Evolutionary conservation across 257 asterid genomes (phyloP).

Genomic region (Nicotiana benthamiana): DNA sequence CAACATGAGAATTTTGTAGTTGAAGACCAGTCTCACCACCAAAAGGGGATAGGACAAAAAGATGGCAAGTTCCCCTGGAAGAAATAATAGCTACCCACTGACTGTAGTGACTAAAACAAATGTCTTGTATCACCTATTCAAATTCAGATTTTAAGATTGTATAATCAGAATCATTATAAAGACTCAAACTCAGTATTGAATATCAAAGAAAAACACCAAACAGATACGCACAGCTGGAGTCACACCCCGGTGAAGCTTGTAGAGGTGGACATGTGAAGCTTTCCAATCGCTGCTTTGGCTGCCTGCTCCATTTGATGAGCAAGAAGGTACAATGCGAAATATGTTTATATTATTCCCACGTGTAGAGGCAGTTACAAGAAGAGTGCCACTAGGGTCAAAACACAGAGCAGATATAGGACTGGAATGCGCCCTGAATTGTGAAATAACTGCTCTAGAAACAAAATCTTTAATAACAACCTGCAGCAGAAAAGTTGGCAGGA

Average conservation of each 20-base stretch:
- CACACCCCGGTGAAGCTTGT: slow-evolving; percentile 47
- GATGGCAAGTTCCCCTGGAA: slow-evolving; percentile 41
- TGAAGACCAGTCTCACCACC: slow-evolving; percentile 47
- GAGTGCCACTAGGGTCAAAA: slow-evolving; percentile 50
- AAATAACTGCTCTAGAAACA: slow-evolving; percentile 27
- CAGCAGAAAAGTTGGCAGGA: slow-evolving; percentile 5
- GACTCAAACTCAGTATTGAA: neutral
- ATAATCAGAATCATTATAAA: neutral
- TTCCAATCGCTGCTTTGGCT: slow-evolving; percentile 27
- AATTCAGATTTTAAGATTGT: neutral
- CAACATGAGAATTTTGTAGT: slow-evolving; percentile 25
- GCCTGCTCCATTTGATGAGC: slow-evolving; percentile 28
- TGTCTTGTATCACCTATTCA: slow-evolving; percentile 41
- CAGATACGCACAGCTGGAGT: slow-evolving; percentile 40
- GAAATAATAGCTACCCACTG: slow-evolving; percentile 44
- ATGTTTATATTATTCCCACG: slow-evolving; percentile 45
- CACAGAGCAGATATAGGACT: slow-evolving; percentile 42
- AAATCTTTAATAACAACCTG: slow-evolving; percentile 43
- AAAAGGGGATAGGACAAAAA: slow-evolving; percentile 41
- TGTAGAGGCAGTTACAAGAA: slow-evolving; percentile 43
- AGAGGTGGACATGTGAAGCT: slow-evolving; percentile 37
- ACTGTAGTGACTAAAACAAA: slow-evolving; percentile 41
- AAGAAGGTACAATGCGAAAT: slow-evolving; percentile 35
- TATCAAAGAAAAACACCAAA: neutral
- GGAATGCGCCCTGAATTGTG: slow-evolving; percentile 43